Conservation (phyloP, 345 rosid species). For the Erysimum cheiranthoides region DNA sequence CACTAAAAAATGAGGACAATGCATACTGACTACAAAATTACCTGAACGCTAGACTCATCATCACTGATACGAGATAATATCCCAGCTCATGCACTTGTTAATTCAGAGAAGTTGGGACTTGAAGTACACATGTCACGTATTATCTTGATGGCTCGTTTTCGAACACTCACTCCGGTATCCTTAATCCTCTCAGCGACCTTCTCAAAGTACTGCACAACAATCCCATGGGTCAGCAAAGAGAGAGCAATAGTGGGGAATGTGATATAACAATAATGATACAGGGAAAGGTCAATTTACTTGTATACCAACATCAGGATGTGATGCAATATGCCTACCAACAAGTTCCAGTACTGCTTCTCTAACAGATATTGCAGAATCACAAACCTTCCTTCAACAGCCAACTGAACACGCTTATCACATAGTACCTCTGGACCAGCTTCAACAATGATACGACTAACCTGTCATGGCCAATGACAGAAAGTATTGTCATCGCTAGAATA, state of each 20-base stretch:
- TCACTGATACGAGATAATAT: conserved; percentile 93
- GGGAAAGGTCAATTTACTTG: conserved; percentile 57
- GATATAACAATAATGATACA: conserved; percentile 24
- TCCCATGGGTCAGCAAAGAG: conserved; percentile 10
- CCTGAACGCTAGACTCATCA: conserved; percentile 98
- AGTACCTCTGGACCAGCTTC: conserved; percentile 98
- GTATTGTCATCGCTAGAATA: conserved; percentile 39
- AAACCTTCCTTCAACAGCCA: conserved; percentile 99
- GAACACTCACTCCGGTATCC: conserved; percentile 98
- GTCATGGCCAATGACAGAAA: conserved; percentile 48
- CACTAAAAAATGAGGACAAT: conserved; percentile 2
- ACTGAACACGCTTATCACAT: conserved; percentile 88
- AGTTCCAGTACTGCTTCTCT: conserved; percentile 99
- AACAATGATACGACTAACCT: conserved; percentile 97
- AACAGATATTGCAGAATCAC: conserved; percentile 98
- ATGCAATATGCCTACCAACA: conserved; percentile 97
- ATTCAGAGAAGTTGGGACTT: conserved; percentile 80
- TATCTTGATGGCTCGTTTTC: conserved; percentile 95
- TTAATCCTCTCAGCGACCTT: conserved; percentile 98
- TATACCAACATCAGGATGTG: conserved; percentile 96
- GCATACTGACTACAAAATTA: conserved; percentile 38
- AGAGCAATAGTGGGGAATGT: conserved; percentile 22
- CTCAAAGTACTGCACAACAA: conserved; percentile 83
- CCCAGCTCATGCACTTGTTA: conserved; percentile 89
- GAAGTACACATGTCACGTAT: conserved; percentile 97